phyloP scores from a whole-genome alignment of 208 protist genomes.

The Angomonas deanei region DNA sequence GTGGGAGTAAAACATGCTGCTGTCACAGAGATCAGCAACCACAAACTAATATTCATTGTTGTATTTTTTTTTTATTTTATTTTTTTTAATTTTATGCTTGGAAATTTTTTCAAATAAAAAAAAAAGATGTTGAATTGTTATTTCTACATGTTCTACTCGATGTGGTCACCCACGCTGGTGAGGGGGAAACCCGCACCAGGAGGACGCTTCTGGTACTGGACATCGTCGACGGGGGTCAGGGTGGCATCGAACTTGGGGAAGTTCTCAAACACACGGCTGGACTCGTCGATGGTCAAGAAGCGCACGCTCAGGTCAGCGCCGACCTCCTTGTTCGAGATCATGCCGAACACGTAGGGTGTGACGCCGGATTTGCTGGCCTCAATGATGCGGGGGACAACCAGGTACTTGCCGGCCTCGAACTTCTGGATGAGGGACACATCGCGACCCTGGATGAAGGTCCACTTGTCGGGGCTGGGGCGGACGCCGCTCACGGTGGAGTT shows the following conservation, averaged over 20 bases:
- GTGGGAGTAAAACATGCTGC: too few species aligned
- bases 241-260: constrained; percentile 78
- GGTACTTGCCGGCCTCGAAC: constrained; percentile 63
- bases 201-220: constrained; percentile 64
- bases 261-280: constrained; percentile 76
- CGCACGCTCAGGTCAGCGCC: constrained; percentile 41
- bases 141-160: not conserved
- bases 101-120: not conserved
- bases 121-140: too few species aligned
- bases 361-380: constrained; percentile 12
- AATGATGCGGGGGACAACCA: constrained; percentile 51
- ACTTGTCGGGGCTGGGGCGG: constrained; percentile 59
- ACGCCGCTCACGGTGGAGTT: constrained; percentile 70
- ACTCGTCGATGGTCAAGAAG: constrained; percentile 48
- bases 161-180: constrained; percentile 28
- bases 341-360: constrained; percentile 48
- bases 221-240: constrained; percentile 23
- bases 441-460: constrained; percentile 75
- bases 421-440: constrained; percentile 70
- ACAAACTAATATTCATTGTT: too few species aligned
- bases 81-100: not conserved
- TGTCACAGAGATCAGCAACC: too few species aligned
- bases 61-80: not conserved
- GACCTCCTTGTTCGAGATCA: constrained; percentile 55
- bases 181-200: constrained; percentile 48